Evolutionary conservation across 257 asterid species (phyloP), one percentile per base, ranked within the genome.

Genomic region (Przewalskia tangutica): DNA sequence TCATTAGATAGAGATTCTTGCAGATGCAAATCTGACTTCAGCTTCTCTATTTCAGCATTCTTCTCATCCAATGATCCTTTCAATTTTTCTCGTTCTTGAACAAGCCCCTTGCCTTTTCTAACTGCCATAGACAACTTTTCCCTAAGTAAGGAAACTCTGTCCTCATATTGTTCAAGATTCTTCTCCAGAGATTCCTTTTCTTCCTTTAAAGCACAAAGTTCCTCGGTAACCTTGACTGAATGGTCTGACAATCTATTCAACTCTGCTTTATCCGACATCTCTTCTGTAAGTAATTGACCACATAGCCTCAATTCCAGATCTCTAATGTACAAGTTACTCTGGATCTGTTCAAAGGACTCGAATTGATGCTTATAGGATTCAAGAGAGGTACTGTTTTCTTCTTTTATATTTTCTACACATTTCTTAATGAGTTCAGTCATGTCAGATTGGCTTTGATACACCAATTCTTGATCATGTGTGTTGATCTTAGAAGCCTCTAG

Each of bases 101-200:
- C 91, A 62, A 96, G 97, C 75, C 97, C 97, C 87, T 96, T 96
- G 60, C 99, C 99, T 77, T 96, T 96, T 84, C 94, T 96, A 60
- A 94, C 94, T 64, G 99, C 99, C 97, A 91, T 89, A 38, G 99
- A 89, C 81, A 96, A 86, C 88, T 96, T 96, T 13, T 94, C 99
- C 86, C 92, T 91, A 84, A 96, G 81, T 81, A 89, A 83, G 85
- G 90, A 89, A 84, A 88, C 87, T 88, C 92, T 94, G 82, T 93
- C 98, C 93, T 94, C 99, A 64, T 90, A 85, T 85, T 90, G 93
- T 76, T 84, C 91, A 64, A 91, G 87, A 83, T 85, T 93, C 89
- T 85, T 88, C 91, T 88, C 90, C 89, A 90, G 78, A 75, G 84
- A 85, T 75, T 81, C 88, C 70, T 90, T 94, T 85, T 91, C 96